phyloP scores from a whole-genome alignment of 768 basidiomycete species.

The Cubamyces sp. region DNA sequence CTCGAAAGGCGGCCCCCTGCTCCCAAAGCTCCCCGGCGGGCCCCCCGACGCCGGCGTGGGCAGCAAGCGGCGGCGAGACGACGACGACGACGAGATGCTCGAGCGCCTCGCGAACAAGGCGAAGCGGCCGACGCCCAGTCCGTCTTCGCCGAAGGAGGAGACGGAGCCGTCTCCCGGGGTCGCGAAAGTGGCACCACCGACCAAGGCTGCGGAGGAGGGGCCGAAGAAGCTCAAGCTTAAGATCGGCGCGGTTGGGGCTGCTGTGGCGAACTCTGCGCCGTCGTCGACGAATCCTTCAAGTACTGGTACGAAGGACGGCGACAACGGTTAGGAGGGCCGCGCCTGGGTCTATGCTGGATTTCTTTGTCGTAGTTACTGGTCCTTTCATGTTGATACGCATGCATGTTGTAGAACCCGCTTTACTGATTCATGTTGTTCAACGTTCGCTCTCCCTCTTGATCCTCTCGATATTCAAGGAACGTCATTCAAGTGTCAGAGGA shows the following conservation, averaged over 20 bases:
- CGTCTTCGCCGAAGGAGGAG: constrained; percentile 50
- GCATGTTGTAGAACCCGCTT: constrained; percentile 29
- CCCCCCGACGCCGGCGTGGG: constrained; percentile 15
- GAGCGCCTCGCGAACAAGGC: constrained; percentile 59
- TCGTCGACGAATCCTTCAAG: constrained; percentile 57
- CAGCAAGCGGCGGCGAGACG: constrained; percentile 45
- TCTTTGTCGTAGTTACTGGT: constrained; percentile 20
- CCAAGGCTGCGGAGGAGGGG: constrained; percentile 56
- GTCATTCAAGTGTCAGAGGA: not conserved
- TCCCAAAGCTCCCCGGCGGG: constrained; percentile 16
- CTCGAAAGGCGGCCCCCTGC: constrained; percentile 38
- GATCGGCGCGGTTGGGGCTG: constrained; percentile 54
- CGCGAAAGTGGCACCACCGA: constrained; percentile 35
- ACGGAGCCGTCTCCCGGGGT: constrained; percentile 19
- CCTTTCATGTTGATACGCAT: constrained; percentile 24
- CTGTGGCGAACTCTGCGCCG: constrained; percentile 37
- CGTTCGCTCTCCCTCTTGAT: constrained; percentile 12
- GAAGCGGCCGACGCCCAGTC: constrained; percentile 42
- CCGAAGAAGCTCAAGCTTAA: constrained; percentile 78
- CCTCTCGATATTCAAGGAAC: no score
- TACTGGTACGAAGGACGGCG: constrained; percentile 71
- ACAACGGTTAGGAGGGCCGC: constrained; percentile 54
- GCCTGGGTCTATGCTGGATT: constrained; percentile 18
- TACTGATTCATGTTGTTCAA: constrained; percentile 28
- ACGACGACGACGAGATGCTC: constrained; percentile 70